These are phyloP conservation scores for Nymphaea thermarum DNA, from an alignment of 164 flowering plant species.

Conservation along the genomic window DNA sequence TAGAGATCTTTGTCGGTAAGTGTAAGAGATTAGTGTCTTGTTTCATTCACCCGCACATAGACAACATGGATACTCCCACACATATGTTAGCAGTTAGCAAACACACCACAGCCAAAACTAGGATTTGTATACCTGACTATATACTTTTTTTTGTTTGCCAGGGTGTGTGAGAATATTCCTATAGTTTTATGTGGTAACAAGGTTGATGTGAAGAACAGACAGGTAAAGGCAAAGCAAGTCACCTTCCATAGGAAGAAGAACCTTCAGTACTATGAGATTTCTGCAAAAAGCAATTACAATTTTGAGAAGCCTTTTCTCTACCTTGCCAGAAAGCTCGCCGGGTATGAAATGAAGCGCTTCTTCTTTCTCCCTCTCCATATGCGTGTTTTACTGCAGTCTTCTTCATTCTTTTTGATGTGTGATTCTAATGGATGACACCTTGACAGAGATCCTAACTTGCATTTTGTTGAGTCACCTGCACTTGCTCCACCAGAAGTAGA, in stretches of 20 bases:
- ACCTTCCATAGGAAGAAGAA: constrained; percentile 81
- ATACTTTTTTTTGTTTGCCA: constrained; percentile 4
- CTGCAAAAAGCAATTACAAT: constrained; percentile 79
- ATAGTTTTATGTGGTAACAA: constrained; percentile 78
- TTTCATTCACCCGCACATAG: too few relatives aligned
- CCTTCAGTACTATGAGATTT: constrained; percentile 68
- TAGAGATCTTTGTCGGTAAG: constrained; percentile 25
- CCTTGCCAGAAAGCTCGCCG: constrained; percentile 72
- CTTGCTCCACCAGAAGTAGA: constrained; percentile 64
- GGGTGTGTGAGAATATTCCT: constrained; percentile 75
- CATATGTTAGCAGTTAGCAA: too few relatives aligned
- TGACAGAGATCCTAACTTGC: constrained; percentile 38
- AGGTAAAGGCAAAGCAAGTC: constrained; percentile 79
- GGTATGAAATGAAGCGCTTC: constrained; percentile 20
- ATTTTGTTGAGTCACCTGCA: constrained; percentile 54
- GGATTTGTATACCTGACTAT: too few relatives aligned
- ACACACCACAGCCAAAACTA: too few relatives aligned
- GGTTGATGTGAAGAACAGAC: constrained; percentile 80
- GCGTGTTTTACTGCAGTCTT: too few relatives aligned
- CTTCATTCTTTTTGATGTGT: too few relatives aligned
- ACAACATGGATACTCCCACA: too few relatives aligned
- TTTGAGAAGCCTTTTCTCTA: constrained; percentile 78
- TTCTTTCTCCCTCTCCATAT: too few relatives aligned
- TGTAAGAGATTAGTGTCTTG: not conserved
- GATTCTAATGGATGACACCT: too few relatives aligned